Evolutionary conservation across 768 basidiomycete species (phyloP).

Genomic region (Termitomyces sp.): DNA sequence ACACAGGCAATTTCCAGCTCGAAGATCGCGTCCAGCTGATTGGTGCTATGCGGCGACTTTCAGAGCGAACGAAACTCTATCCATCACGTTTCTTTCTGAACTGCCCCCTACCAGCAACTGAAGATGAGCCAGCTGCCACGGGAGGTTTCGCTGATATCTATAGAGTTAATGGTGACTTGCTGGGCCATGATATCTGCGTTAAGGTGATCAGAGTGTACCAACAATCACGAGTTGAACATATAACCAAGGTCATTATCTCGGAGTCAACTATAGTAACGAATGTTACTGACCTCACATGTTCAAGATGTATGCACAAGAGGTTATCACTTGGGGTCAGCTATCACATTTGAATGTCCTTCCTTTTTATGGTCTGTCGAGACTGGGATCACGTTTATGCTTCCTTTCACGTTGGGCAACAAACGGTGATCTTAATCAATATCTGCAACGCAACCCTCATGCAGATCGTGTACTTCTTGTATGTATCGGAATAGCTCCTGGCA

Average conservation of each 20-base stretch:
- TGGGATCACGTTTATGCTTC: conserved; percentile 21
- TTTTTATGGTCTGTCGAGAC: conserved; percentile 24
- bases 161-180: neutral
- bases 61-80: too few species aligned
- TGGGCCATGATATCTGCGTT: neutral
- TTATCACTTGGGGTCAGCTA: conserved; percentile 26
- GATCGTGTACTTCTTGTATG: too few species aligned
- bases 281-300: neutral
- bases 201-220: conserved; percentile 7
- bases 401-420: conserved; percentile 28
- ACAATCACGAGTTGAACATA: neutral
- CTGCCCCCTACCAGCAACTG: neutral
- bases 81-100: too few species aligned
- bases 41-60: conserved; percentile 10
- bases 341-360: conserved; percentile 28
- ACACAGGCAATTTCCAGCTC: neutral
- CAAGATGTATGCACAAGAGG: conserved; percentile 14
- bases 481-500: neutral
- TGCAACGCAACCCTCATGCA: conserved; percentile 18
- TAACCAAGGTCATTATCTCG: conserved; percentile 4
- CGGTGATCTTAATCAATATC: conserved; percentile 25
- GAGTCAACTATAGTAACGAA: too few species aligned
- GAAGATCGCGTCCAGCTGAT: conserved; percentile 2
- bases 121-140: neutral
- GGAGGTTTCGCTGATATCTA: conserved; percentile 10